These are phyloP conservation scores for Cryptosporidium parvum DNA, from an alignment of 169 alveolate species.

Conservation along the genomic window DNA sequence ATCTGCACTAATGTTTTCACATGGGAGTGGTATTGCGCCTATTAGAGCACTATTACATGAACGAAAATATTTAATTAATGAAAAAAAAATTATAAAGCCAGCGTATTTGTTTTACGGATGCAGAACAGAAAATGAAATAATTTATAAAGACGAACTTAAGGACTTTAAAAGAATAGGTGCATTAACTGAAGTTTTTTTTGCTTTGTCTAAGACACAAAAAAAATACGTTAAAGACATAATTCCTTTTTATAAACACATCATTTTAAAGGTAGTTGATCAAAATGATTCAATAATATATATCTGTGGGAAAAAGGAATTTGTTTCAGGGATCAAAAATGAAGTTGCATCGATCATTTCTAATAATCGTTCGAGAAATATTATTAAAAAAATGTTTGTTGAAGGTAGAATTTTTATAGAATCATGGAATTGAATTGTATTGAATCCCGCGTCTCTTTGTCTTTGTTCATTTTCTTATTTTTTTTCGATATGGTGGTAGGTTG, in stretches of 20 bases:
- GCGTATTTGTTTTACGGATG: conserved; percentile 63
- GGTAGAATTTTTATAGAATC: conserved; percentile 44
- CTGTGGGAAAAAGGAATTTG: conserved; percentile 48
- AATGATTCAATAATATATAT: conserved; percentile 15
- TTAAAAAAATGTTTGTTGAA: conserved; percentile 20
- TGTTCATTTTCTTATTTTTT: conserved; percentile 24
- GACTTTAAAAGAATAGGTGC: conserved; percentile 12
- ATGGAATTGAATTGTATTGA: conserved; percentile 16
- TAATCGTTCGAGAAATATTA: background rate
- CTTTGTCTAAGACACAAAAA: conserved; percentile 28
- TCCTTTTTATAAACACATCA: background rate
- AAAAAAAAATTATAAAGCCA: background rate
- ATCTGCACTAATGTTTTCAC: conserved; percentile 34
- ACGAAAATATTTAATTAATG: background rate
- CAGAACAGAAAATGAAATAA: conserved; percentile 37
- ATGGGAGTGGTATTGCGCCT: conserved; percentile 72
- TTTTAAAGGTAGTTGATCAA: background rate
- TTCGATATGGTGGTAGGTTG: conserved; percentile 75
- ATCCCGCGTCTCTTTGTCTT: conserved; percentile 55
- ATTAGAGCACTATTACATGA: conserved; percentile 60
- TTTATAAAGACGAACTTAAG: conserved; percentile 49
- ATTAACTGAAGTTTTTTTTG: conserved; percentile 32
- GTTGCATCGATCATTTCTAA: background rate
- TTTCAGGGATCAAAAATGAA: conserved; percentile 8
- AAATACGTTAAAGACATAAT: conserved; percentile 36